Evolutionary conservation across 345 rosid genomes (phyloP).

Genomic region (Theobroma cacao): DNA sequence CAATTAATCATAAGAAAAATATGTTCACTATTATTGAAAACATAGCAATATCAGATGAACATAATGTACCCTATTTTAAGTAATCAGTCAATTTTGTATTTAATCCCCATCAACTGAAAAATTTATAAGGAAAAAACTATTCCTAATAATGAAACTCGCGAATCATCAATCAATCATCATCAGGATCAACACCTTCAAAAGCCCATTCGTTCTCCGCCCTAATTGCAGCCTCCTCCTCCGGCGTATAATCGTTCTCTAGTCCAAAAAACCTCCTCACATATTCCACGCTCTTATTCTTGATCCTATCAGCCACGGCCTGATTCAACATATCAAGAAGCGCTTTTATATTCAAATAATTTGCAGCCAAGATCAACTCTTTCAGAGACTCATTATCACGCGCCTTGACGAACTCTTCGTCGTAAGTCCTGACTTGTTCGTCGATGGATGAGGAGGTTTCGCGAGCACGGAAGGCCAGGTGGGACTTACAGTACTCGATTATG

Average conservation of each 20-base stretch:
- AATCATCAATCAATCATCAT: slow-evolving; percentile 6
- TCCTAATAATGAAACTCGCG: neutral
- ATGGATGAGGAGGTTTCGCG: neutral
- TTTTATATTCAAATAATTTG: slow-evolving; percentile 33
- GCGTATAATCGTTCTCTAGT: slow-evolving; percentile 35
- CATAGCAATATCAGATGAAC: too few species aligned
- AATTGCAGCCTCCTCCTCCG: slow-evolving; percentile 33
- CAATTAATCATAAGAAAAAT: neutral
- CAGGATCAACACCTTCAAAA: slow-evolving; percentile 25
- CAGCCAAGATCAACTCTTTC: slow-evolving; percentile 31
- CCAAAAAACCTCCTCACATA: slow-evolving; percentile 36
- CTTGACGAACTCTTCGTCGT: slow-evolving; percentile 12
- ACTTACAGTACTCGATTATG: slow-evolving; percentile 26
- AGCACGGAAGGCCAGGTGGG: slow-evolving; percentile 15
- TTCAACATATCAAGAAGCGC: slow-evolving; percentile 29
- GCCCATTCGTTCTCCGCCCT: slow-evolving; percentile 32
- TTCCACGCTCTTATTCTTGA: slow-evolving; percentile 43
- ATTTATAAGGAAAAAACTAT: neutral
- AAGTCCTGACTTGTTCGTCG: slow-evolving; percentile 10
- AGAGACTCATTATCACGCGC: slow-evolving; percentile 15
- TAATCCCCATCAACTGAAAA: too few species aligned
- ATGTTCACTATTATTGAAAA: too few species aligned
- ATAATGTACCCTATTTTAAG: too few species aligned
- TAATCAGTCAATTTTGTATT: too few species aligned
- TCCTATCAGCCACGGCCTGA: slow-evolving; percentile 27